A percentile compares a stretch with the other conserved stretches of the same genome.
Conservation (phyloP, 2,329 filamentous ascomycete species). For the Chalaropsis thielavioides region DNA sequence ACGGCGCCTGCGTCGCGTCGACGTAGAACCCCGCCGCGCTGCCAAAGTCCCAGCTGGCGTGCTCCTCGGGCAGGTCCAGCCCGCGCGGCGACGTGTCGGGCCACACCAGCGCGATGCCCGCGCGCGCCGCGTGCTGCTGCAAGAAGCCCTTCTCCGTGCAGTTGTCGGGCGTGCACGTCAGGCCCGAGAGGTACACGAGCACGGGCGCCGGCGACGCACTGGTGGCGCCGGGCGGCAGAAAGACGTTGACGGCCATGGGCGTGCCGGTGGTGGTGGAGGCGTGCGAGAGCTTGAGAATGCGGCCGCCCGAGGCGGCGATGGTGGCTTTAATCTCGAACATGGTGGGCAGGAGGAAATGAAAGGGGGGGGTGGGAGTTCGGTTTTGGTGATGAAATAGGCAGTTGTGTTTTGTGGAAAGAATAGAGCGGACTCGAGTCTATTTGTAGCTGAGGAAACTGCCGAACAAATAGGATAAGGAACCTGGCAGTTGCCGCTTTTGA, state of each 20-base stretch:
- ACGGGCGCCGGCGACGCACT: slow-evolving; percentile 50
- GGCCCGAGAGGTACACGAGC: slow-evolving; percentile 81
- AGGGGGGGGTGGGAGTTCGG: no score
- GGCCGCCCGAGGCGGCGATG: slow-evolving; percentile 84
- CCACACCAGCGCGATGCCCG: slow-evolving; percentile 82
- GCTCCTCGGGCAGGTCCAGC: slow-evolving; percentile 64
- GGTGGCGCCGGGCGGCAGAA: slow-evolving; percentile 61
- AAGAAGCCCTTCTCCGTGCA: slow-evolving; percentile 77
- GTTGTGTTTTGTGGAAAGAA: not conserved
- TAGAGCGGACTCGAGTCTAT: not conserved
- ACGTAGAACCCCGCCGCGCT: slow-evolving; percentile 89
- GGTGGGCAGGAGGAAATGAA: slow-evolving; percentile 29
- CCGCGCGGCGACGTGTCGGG: slow-evolving; percentile 91
- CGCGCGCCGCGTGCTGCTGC: slow-evolving; percentile 63
- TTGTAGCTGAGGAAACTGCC: not conserved
- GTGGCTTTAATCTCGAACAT: slow-evolving; percentile 77
- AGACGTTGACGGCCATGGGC: slow-evolving; percentile 87
- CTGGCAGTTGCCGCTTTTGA: not conserved
- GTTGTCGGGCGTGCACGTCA: slow-evolving; percentile 90
- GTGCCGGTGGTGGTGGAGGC: slow-evolving; percentile 63
- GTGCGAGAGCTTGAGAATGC: slow-evolving; percentile 88
- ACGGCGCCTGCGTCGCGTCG: slow-evolving; percentile 65
- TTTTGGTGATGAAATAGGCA: not conserved
- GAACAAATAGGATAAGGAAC: not conserved
- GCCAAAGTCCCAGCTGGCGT: slow-evolving; percentile 85